Evolutionary conservation across 2,329 filamentous ascomycete species (phyloP).

Genomic region (Cercospora zeina): DNA sequence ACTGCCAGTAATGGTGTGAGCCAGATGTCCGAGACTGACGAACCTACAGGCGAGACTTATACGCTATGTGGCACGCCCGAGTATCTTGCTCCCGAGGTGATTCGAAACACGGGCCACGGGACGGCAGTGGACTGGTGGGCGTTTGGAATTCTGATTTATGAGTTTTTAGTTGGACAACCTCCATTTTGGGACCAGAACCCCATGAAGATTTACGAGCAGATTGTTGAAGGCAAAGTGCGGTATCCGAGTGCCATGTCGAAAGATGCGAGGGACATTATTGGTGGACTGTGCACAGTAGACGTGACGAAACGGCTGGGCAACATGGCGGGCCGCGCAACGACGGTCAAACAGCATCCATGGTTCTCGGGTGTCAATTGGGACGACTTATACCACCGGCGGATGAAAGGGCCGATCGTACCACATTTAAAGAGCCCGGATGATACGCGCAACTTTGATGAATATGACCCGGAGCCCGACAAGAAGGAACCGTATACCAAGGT

Average conservation of each 20-base stretch:
- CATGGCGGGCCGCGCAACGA: conserved; percentile 69
- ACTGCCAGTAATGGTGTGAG: conserved; percentile 6
- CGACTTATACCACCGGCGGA: conserved; percentile 63
- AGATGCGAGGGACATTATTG: conserved; percentile 73
- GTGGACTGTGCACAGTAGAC: conserved; percentile 74
- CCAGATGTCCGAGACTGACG: conserved; percentile 24
- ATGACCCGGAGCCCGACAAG: conserved; percentile 71
- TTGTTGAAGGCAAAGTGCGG: conserved; percentile 73
- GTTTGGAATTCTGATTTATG: conserved; percentile 78
- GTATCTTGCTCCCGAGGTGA: conserved; percentile 81
- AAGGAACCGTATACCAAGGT: conserved; percentile 65
- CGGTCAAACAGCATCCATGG: conserved; percentile 75
- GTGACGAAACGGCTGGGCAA: conserved; percentile 76
- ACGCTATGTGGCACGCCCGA: conserved; percentile 82
- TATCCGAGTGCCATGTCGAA: conserved; percentile 70
- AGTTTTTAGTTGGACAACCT: conserved; percentile 80
- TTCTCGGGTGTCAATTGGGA: conserved; percentile 75
- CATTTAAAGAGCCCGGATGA: conserved; percentile 71
- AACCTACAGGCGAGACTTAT: conserved; percentile 65
- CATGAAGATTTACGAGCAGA: conserved; percentile 82
- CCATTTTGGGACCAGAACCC: conserved; percentile 87
- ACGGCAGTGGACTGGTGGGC: conserved; percentile 86
- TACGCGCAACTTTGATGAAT: conserved; percentile 78
- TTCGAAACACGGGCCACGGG: conserved; percentile 74
- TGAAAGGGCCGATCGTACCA: conserved; percentile 72